These are phyloP conservation scores for Fragaria iinumae DNA, from an alignment of 306 rosid genomes.

Conservation along the genomic window DNA sequence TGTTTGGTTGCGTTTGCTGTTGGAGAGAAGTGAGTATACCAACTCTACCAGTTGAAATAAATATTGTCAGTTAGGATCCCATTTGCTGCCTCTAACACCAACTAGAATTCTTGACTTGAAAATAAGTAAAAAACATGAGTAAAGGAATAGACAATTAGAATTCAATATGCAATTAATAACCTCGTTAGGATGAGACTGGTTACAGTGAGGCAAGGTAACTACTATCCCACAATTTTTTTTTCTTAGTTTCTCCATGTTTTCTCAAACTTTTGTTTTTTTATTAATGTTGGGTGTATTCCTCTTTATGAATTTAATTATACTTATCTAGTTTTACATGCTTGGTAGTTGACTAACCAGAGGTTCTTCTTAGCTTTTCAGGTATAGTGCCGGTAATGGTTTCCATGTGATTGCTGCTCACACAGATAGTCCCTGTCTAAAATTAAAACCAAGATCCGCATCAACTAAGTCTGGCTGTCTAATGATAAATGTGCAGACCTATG, in stretches of 20 bases:
- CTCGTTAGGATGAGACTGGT: background rate
- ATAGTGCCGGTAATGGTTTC: conserved; percentile 68
- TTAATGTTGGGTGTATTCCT: background rate
- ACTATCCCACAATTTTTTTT: background rate
- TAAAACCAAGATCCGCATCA: conserved; percentile 83
- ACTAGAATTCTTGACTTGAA: background rate
- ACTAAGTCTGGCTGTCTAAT: conserved; percentile 63
- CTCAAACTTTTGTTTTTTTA: background rate
- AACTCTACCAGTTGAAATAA: background rate
- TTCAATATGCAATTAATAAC: background rate
- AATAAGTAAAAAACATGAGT: background rate
- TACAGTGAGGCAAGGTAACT: background rate
- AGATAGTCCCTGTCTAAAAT: conserved; percentile 87
- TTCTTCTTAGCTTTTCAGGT: conserved; percentile 49
- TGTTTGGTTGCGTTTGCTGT: conserved; percentile 83
- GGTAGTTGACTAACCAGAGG: conserved; percentile 16
- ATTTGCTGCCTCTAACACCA: background rate
- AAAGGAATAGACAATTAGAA: background rate
- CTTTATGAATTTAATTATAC: background rate
- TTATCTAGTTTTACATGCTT: conserved; percentile 1
- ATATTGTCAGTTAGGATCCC: background rate
- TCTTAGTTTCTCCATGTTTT: background rate
- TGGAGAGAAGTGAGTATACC: conserved; percentile 67
- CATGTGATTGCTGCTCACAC: conserved; percentile 96
- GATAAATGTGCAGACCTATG: conserved; percentile 96